Evolutionary conservation across 805 yeast species (phyloP).

Genomic region (Hanseniaspora jakobsenii): DNA sequence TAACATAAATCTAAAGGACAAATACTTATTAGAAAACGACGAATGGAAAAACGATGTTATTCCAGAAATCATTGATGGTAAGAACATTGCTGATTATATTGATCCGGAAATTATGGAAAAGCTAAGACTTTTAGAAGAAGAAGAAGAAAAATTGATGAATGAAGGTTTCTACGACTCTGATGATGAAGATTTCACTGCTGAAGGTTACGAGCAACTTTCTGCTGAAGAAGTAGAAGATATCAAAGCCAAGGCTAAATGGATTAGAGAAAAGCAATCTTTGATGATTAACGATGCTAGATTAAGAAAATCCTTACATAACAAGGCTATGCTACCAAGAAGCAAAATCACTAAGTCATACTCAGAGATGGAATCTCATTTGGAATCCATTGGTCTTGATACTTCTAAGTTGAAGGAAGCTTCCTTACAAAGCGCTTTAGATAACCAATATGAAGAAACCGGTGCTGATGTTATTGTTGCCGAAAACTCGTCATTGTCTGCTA

Average conservation of each 20-base stretch:
- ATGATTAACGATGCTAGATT: constrained; percentile 82
- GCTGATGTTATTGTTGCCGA: constrained; percentile 65
- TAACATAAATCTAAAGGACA: constrained; percentile 86
- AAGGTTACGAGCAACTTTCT: constrained; percentile 58
- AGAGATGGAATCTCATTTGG: constrained; percentile 83
- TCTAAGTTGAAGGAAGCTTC: constrained; percentile 46
- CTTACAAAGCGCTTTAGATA: constrained; percentile 29
- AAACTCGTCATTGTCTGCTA: constrained; percentile 26
- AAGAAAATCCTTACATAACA: constrained; percentile 77
- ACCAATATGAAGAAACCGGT: constrained; percentile 45
- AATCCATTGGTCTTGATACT: constrained; percentile 80
- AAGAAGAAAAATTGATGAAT: constrained; percentile 82
- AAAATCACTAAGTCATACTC: constrained; percentile 61
- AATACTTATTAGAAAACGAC: constrained; percentile 83
- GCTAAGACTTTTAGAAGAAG: constrained; percentile 89
- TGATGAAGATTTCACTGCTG: constrained; percentile 50
- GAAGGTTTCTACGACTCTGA: constrained; percentile 96
- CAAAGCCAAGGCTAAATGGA: constrained; percentile 84
- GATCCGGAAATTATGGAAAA: constrained; percentile 92
- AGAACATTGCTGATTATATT: constrained; percentile 91
- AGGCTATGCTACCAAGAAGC: constrained; percentile 82
- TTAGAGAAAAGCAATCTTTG: constrained; percentile 85
- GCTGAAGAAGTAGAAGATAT: constrained; percentile 58
- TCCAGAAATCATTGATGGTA: constrained; percentile 95
- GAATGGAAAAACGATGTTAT: constrained; percentile 95